Conservation (phyloP, 495 filamentous ascomycete species). For the Coniosporium apollinis region DNA sequence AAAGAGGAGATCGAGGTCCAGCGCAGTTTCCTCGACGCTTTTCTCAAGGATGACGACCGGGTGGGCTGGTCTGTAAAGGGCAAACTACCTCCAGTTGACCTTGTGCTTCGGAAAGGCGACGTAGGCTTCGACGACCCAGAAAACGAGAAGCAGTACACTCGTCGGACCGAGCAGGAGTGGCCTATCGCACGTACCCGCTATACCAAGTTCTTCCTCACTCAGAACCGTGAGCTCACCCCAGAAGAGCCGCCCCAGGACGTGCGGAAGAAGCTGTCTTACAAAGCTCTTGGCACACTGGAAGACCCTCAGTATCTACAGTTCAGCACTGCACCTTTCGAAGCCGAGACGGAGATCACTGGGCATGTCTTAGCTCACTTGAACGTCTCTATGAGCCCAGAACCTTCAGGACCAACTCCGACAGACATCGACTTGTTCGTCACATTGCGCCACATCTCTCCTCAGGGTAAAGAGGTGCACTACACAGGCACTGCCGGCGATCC, state of each 20-base stretch:
- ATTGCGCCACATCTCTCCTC: constrained; percentile 36
- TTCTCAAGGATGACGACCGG: constrained; percentile 45
- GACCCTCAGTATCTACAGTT: constrained; percentile 34
- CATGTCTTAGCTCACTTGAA: constrained; percentile 45
- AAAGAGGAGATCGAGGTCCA: constrained; percentile 46
- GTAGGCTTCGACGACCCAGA: constrained; percentile 44
- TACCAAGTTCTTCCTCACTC: constrained; percentile 35
- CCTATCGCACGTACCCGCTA: constrained; percentile 46
- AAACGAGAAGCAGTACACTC: constrained; percentile 32
- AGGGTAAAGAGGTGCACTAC: constrained; percentile 45
- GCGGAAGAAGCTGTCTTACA: constrained; percentile 31
- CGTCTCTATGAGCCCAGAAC: constrained; percentile 34
- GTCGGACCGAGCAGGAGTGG: constrained; percentile 43
- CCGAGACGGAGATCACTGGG: constrained; percentile 48
- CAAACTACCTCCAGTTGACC: constrained; percentile 36
- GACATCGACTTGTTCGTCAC: constrained; percentile 55
- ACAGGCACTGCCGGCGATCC: constrained; percentile 40
- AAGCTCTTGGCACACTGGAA: constrained; percentile 35
- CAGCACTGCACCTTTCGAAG: constrained; percentile 33
- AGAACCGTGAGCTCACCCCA: constrained; percentile 21
- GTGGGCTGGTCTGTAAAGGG: constrained; percentile 39
- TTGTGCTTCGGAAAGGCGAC: constrained; percentile 44
- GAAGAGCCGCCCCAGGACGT: constrained; percentile 3
- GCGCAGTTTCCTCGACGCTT: constrained; percentile 47
- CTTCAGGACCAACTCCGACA: constrained; percentile 15